Evolutionary conservation across 768 basidiomycete genomes (phyloP).

Genomic region (Daedaleopsis sinensis): DNA sequence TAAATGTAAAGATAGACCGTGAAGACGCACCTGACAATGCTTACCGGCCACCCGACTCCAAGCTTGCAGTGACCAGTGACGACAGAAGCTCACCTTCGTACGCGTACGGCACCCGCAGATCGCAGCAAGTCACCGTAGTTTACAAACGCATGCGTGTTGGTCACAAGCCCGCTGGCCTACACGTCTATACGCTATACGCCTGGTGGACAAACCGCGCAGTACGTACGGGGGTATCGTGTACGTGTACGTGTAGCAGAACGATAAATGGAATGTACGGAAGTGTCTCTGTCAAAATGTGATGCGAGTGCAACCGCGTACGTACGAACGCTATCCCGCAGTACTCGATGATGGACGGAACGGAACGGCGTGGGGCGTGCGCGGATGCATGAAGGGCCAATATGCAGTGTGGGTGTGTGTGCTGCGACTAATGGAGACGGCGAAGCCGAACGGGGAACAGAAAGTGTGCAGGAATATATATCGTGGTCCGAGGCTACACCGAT

Average conservation of each 20-base stretch:
- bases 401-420: neutral
- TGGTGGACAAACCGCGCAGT: slow-evolving; percentile 12
- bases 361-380: neutral
- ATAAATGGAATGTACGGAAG: neutral
- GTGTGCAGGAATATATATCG: neutral
- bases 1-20: too few relatives aligned
- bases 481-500: neutral
- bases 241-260: neutral
- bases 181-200: slow-evolving; percentile 13
- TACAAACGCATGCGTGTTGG: slow-evolving; percentile 17
- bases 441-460: neutral
- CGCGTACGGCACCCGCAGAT: too few relatives aligned
- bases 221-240: slow-evolving; percentile 14
- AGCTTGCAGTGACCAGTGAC: too few relatives aligned
- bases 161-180: slow-evolving; percentile 15
- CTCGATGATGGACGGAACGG: neutral
- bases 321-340: neutral
- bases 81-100: too few relatives aligned
- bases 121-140: neutral
- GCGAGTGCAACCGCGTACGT: neutral
- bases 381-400: neutral
- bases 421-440: neutral
- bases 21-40: too few relatives aligned
- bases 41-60: too few relatives aligned
- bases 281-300: too few relatives aligned